Evolutionary conservation across 805 yeast species (phyloP).

Genomic region (Barnettozyma pratensis): DNA sequence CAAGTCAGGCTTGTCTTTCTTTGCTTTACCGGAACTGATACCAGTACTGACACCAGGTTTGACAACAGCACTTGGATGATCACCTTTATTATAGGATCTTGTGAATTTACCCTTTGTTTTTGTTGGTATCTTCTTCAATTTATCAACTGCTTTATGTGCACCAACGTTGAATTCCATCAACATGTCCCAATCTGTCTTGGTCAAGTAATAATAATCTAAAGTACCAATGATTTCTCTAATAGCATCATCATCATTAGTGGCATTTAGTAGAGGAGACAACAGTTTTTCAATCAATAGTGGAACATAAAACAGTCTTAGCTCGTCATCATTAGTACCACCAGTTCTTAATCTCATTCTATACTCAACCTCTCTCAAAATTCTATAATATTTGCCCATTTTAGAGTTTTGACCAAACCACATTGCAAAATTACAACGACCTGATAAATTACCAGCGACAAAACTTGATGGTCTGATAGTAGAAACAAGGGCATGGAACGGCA

Average conservation of each 20-base stretch:
- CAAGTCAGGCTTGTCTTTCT: conserved; percentile 14
- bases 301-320: conserved; percentile 71
- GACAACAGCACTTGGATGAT: conserved; percentile 85
- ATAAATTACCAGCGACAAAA: conserved; percentile 64
- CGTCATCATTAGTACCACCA: conserved; percentile 69
- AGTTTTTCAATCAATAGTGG: conserved; percentile 58
- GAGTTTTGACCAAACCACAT: conserved; percentile 90
- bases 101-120: conserved; percentile 85
- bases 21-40: conserved; percentile 16
- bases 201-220: conserved; percentile 81
- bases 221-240: conserved; percentile 58
- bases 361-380: conserved; percentile 82
- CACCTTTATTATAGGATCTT: conserved; percentile 64
- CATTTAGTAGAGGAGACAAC: conserved; percentile 44
- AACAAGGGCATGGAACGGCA: conserved; percentile 86
- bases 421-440: conserved; percentile 72
- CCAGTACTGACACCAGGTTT: conserved; percentile 60
- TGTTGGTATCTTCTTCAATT: conserved; percentile 62
- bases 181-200: conserved; percentile 90
- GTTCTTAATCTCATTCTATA: conserved; percentile 81
- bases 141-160: conserved; percentile 37
- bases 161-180: conserved; percentile 84
- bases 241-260: conserved; percentile 52
- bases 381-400: conserved; percentile 67
- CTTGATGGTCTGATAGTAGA: conserved; percentile 81